These are phyloP conservation scores for Diddensiella transvaalensis DNA, from an alignment of 805 yeast genomes.

Conservation along the genomic window DNA sequence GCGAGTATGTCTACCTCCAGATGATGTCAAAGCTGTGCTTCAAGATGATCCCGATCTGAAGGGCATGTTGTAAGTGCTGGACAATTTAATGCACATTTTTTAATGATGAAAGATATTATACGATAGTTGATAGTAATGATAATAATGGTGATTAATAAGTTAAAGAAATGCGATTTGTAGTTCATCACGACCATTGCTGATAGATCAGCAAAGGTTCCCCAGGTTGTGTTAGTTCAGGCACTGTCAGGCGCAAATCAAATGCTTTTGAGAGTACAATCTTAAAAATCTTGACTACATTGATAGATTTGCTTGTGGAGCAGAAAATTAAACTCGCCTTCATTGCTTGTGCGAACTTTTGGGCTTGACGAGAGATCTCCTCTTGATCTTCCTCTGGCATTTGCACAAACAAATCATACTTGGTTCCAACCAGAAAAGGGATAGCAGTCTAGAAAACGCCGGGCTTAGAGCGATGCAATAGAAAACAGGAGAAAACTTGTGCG, in stretches of 20 bases:
- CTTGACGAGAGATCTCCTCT: conserved; percentile 74
- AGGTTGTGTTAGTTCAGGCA: conserved; percentile 75
- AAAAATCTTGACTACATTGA: conserved; percentile 90
- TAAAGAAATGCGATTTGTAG: neutral
- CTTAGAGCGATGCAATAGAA: too few relatives aligned
- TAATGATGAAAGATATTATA: neutral
- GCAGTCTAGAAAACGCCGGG: conserved; percentile 58
- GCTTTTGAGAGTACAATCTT: conserved; percentile 87
- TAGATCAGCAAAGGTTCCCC: conserved; percentile 93
- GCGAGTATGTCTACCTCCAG: conserved; percentile 65
- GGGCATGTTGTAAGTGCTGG: conserved; percentile 33
- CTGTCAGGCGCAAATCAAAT: conserved; percentile 74
- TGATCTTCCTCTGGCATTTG: conserved; percentile 78
- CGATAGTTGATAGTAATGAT: neutral
- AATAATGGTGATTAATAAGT: neutral
- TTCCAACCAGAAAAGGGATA: conserved; percentile 86
- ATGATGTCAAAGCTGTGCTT: conserved; percentile 60
- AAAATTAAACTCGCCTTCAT: conserved; percentile 84
- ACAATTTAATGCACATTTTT: conserved; percentile 6
- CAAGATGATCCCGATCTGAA: conserved; percentile 50
- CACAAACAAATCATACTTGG: conserved; percentile 85
- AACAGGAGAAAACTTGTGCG: too few relatives aligned
- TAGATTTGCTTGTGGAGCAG: conserved; percentile 87
- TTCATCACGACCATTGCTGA: conserved; percentile 33
- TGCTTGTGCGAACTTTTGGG: conserved; percentile 79